phyloP scores from a whole-genome alignment of 495 filamentous ascomycete genomes.

The Chaetomium tenue region DNA sequence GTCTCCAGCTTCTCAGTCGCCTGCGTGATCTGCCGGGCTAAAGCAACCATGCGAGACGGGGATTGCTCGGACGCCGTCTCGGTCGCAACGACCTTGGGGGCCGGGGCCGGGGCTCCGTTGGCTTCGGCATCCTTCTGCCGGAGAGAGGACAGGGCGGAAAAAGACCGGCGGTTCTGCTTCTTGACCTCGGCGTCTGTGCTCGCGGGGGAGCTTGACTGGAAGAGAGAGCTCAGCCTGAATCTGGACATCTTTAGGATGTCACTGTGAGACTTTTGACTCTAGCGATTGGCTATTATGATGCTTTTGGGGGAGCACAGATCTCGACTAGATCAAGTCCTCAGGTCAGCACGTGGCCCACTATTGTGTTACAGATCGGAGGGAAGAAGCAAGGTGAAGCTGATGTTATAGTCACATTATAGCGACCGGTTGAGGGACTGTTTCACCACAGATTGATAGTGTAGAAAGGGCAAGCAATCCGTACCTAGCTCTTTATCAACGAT shows the following conservation, averaged over 20 bases:
- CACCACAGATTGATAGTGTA: not conserved
- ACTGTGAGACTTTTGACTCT: not conserved
- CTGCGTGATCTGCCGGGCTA: conserved; percentile 40
- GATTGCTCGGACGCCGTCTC: conserved; percentile 15
- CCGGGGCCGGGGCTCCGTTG: conserved; percentile 11
- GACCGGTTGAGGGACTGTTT: not conserved
- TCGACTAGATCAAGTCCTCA: not conserved
- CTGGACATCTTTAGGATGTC: conserved; percentile 35
- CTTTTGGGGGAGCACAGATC: not conserved
- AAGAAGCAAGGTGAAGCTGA: conserved; percentile 7
- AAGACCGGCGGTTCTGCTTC: conserved; percentile 37
- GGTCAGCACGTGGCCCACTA: not conserved
- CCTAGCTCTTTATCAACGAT: not conserved
- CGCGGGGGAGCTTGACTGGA: conserved; percentile 32
- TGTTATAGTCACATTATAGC: not conserved
- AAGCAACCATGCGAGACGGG: conserved; percentile 37
- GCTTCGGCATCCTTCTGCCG: conserved; percentile 27
- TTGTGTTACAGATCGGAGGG: not conserved
- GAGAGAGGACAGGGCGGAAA: conserved; percentile 24
- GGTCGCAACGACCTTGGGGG: conserved; percentile 5
- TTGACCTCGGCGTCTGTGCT: conserved; percentile 30
- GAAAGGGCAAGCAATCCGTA: not conserved
- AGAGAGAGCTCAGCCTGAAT: conserved; percentile 37
- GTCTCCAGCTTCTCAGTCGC: conserved; percentile 46
- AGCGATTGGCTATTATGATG: not conserved